These are phyloP conservation scores for Hysterangium stoloniferum DNA, from an alignment of 768 basidiomycete species.

Conservation along the genomic window DNA sequence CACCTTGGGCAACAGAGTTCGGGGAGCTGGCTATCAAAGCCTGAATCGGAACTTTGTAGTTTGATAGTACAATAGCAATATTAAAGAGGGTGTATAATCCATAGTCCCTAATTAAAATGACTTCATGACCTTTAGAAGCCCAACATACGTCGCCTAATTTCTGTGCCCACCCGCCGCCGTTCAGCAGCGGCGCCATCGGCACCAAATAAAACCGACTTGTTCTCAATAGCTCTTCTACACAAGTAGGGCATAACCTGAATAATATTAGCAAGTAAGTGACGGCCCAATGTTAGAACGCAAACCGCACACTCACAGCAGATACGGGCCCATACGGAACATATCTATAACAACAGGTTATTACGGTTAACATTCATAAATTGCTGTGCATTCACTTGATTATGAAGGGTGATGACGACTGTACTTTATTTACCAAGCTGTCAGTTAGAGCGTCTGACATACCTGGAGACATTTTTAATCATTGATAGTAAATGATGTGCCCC, in stretches of 20 bases:
- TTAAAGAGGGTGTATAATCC: background rate
- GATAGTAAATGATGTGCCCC: background rate
- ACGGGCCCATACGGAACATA: conserved; percentile 74
- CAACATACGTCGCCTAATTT: conserved; percentile 40
- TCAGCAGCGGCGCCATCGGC: conserved; percentile 58
- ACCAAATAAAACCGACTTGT: conserved; percentile 76
- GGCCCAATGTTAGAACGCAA: background rate
- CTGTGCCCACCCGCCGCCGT: conserved; percentile 43
- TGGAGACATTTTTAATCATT: conserved; percentile 21
- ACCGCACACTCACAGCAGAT: conserved; percentile 38
- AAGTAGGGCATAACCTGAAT: conserved; percentile 83
- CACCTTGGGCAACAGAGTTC: conserved; percentile 62
- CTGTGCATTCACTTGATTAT: conserved; percentile 56
- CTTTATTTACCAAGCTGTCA: conserved; percentile 53
- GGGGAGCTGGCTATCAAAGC: conserved; percentile 39
- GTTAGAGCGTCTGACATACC: conserved; percentile 86
- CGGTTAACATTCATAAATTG: no score
- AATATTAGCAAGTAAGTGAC: conserved; percentile 13
- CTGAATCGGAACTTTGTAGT: background rate
- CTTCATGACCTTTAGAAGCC: conserved; percentile 12
- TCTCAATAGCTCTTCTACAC: conserved; percentile 83
- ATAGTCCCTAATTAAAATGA: background rate
- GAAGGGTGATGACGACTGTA: conserved; percentile 49
- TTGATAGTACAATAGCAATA: background rate
- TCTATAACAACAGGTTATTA: conserved; percentile 21